Conservation (phyloP, 2,329 filamentous ascomycete species). For the Talaromyces sp. region DNA sequence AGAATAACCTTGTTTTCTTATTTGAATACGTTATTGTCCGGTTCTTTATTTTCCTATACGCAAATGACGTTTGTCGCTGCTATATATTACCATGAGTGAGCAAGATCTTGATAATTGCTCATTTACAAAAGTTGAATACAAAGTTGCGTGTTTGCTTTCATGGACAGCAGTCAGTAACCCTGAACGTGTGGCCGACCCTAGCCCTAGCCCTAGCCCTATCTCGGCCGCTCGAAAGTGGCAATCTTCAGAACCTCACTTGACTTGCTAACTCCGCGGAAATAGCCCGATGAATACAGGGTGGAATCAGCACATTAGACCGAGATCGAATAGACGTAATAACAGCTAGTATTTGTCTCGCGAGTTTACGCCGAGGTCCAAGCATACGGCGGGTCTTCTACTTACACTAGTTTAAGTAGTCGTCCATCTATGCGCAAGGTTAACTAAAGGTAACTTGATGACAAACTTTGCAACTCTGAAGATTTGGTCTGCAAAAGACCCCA, state of each 20-base stretch:
- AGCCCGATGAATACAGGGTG: not conserved
- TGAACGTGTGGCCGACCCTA: not conserved
- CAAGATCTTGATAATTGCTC: not conserved
- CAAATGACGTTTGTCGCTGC: not conserved
- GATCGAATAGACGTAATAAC: not conserved
- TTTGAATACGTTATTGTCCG: not conserved
- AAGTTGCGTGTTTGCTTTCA: not conserved
- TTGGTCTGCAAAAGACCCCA: not conserved
- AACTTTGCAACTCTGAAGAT: not conserved
- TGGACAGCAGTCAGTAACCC: not conserved
- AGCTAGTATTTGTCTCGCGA: not conserved
- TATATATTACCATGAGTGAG: not conserved
- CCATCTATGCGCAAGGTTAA: not conserved
- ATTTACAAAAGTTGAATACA: not conserved
- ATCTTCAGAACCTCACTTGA: not conserved
- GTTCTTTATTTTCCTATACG: not conserved
- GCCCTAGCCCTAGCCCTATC: not conserved
- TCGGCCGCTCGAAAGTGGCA: not conserved
- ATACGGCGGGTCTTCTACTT: not conserved
- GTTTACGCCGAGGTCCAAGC: not conserved
- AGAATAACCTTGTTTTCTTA: not conserved
- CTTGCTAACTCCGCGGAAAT: not conserved
- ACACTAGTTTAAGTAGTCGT: not conserved
- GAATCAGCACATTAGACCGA: not conserved
- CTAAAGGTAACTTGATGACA: not conserved